Evolutionary conservation across 768 basidiomycete genomes (phyloP), one percentile per base, ranked within the genome.

Genomic region (Daedalea quercina): DNA sequence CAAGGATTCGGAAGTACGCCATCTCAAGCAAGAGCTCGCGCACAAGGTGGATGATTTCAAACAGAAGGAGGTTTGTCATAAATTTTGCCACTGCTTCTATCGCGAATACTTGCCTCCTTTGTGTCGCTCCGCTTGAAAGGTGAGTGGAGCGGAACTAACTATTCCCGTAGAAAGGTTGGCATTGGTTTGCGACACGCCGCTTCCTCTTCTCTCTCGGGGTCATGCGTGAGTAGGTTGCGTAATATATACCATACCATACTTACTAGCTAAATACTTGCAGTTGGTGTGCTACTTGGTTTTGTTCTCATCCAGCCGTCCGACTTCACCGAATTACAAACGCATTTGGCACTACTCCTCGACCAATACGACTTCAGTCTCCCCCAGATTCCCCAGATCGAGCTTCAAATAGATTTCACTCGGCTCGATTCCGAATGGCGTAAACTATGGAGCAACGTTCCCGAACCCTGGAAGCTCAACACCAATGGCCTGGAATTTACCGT

Each of bases 401-500:
- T 87, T 4, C 82, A 76, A 44, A 69, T 88, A 25, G 85, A 87
- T 66, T 73, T 88, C 52, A 78, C 85, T 8, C 76, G 79, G 3
- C 74, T 90, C 9, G 87, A 88, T 66, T 58, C 70, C 22, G 88
- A 91, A 65, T 91, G 89, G 86, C 73, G 72, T 35, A 74, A 80
- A 48, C 65, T 91, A 6, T 75, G 80, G 46, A 79, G 73, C 61
- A 84, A 73, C 55, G 84, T 92, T 9, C 87, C 90, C 0, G 89
- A 90, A 58, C 69, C 87, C 0, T 90, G 89, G 85, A 90, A 89
- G 65, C 76, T 90, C 60, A 85, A 81, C 57, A 82, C 79, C 15
- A 87, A 90, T 54, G 88, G 87, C 3, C 76, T 90, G 45, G 90
- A 90, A 62, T 91, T 91, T 57, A 77, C 80, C 61, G 85, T 84